Conservation (phyloP, 148 eudicot genomes). For the Rhododendron henanense region DNA sequence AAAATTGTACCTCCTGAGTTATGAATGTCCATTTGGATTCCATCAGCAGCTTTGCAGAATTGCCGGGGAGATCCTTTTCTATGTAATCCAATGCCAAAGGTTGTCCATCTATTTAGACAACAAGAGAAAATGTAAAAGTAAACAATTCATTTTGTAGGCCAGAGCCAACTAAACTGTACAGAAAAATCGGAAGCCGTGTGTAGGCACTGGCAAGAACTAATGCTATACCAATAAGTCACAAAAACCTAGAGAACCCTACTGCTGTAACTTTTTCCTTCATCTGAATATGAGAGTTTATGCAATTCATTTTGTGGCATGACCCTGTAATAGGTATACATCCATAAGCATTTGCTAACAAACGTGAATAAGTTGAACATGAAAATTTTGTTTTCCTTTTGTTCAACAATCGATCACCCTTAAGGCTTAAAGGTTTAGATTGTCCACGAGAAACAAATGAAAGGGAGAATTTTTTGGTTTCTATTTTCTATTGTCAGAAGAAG, state of each 20-base stretch:
- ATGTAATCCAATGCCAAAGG: slow-evolving; percentile 56
- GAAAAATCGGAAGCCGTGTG: not conserved
- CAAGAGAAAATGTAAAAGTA: not conserved
- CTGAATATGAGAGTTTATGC: not conserved
- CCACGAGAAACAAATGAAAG: not conserved
- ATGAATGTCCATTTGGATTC: slow-evolving; percentile 64
- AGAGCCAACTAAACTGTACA: not conserved
- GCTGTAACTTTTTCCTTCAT: not conserved
- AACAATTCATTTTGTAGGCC: not conserved
- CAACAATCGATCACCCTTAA: not conserved
- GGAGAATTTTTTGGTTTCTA: not conserved
- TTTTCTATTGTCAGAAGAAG: not conserved
- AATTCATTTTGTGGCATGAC: not conserved
- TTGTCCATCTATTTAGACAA: slow-evolving; percentile 65
- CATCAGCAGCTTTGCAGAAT: slow-evolving; percentile 34
- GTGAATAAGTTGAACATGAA: not conserved
- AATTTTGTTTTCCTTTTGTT: not conserved
- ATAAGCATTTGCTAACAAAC: not conserved
- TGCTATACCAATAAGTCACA: not conserved
- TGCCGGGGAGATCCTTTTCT: slow-evolving; percentile 52
- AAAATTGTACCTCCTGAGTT: slow-evolving; percentile 45
- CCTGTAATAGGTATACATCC: not conserved
- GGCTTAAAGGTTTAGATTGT: not conserved
- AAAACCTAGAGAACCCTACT: not conserved
- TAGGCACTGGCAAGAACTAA: not conserved